Base-by-base conservation (phyloP, 257 asterid species). In the Schizonepeta tenuifolia region DNA sequence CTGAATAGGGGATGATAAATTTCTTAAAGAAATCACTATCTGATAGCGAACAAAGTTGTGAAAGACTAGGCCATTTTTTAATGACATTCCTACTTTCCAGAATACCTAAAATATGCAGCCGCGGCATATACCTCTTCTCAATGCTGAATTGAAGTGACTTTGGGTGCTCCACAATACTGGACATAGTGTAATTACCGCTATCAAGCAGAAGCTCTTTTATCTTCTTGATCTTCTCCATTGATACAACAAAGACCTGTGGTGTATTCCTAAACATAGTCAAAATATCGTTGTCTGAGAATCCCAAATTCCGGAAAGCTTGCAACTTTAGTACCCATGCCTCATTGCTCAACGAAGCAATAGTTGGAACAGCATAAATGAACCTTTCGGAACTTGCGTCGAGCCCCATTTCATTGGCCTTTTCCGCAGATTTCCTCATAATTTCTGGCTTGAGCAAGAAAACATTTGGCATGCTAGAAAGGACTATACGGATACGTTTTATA, bases 261-360 rank as follows among this genome's bases (percentile, higher is more conserved):
- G 53, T 55, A 9, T 40, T 81, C 72, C 26, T n/a, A 17, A 61
- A 35, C 49, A 61, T 36, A 2, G 2, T n/a, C 15, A 60, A 0
- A 31, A 41, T 49, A 2, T 83, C 72, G 41, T 53, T 41, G 14
- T 78, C 80, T 9, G 86, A 70, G 67, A 83, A 78, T 4, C 90
- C 86, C 38, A 78, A 49, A 55, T 60, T 40, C 46, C 51, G 31
- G 5, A 31, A 15, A 33, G 44, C 22, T 2, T 33, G 65, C 44
- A 31, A 15, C 65, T 59, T 59, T 24, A 35, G 50, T 18, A 8
- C 14, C 66, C 26, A 60, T 1, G 26, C 1, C 47, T 60, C 50
- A 4, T 35, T 36, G 31, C 47, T 61, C 9, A 18, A 7, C 4
- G 50, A 18, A 9, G n/a, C 50, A 36, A 61, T 61, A 17, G 7